Base-by-base conservation (phyloP, 768 basidiomycete species). In the Psilocybe subaeruginosa region DNA sequence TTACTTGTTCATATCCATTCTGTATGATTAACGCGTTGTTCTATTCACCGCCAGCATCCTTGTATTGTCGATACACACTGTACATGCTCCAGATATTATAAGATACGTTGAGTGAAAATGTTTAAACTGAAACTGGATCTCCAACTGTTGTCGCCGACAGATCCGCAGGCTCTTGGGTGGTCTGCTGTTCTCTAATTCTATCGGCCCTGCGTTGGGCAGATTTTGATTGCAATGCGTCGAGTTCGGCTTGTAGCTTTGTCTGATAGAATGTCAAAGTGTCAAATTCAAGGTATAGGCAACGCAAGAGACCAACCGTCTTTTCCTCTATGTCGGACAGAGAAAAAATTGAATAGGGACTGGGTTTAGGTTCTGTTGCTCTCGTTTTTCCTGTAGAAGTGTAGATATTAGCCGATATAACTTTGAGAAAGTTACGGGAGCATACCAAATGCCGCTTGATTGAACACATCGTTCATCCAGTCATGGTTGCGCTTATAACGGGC, bases 391-490 rank as follows among this genome's bases (percentile, higher is more conserved):
- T 14, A 27, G 9, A 29, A 23, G 27, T 8, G 30, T 43, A 39
- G 4, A 14, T 17, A 39, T 23, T n/a, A 51, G 8, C 56, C 47
- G 35, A 30, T 47, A 4, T 23, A 8, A 55, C 23, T 35, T 17
- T 12, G 23, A 37, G 43, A 49, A 31, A 29, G 37, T 12, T 2
- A 27, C 7, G 30, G 59, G 58, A 9, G 62, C 73, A 35, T 56
- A 80, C 91, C 85, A 66, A 85, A 89, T 0, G 88, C 89, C 23
- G 92, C 91, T 64, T 84, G 82, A 64, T 79, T 80, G 72, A 94
- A 93, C 1, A 94, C 88, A 46, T 89, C 89, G 68, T 89, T 89
- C 91, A 94, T 94, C 61, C 89, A 78, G 47, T 92, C 92, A 67
- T 93, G 91, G 67, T 94, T 94, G 5, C 91, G 85, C 64, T 81